Conservation (phyloP, 78 protist genomes). For the Ministeria vibrans region DNA sequence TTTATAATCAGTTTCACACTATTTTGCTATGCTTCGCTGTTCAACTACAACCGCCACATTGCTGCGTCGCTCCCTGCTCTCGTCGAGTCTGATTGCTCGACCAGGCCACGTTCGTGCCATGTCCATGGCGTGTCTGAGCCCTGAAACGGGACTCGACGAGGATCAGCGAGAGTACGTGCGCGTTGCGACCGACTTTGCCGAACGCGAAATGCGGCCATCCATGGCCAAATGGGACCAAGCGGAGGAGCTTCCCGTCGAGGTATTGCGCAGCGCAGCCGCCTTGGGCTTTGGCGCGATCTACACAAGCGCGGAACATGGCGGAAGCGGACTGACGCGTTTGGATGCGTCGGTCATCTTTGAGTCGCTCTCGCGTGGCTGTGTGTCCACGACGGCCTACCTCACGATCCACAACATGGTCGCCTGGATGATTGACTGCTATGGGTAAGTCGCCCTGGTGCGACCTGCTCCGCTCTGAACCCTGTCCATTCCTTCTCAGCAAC, state of each 20-base stretch:
- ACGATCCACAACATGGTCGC: constrained; percentile 82
- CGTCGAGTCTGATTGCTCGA: constrained; percentile 3
- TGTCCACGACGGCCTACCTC: constrained; percentile 75
- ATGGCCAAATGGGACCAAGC: constrained; percentile 74
- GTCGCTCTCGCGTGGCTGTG: constrained; percentile 68
- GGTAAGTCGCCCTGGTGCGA: constrained; percentile 1
- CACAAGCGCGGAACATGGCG: constrained; percentile 46
- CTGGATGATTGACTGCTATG: constrained; percentile 78
- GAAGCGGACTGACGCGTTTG: constrained; percentile 55
- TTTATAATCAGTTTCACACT: not conserved
- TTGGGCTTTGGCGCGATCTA: constrained; percentile 75
- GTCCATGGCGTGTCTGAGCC: too few relatives aligned
- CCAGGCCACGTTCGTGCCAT: too few relatives aligned
- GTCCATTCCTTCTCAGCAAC: not conserved
- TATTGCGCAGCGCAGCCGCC: constrained; percentile 50
- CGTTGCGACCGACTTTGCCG: constrained; percentile 50
- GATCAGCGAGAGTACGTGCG: constrained; percentile 39
- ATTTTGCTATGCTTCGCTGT: too few relatives aligned
- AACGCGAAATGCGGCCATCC: constrained; percentile 47
- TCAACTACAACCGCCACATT: not conserved
- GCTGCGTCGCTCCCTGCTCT: not conserved
- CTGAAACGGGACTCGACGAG: constrained; percentile 50
- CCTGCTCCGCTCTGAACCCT: not conserved
- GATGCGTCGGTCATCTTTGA: constrained; percentile 74
- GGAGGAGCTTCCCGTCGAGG: constrained; percentile 50